Evolutionary conservation across 2,329 filamentous ascomycete species (phyloP).

Genomic region (Diaporthe sp.): DNA sequence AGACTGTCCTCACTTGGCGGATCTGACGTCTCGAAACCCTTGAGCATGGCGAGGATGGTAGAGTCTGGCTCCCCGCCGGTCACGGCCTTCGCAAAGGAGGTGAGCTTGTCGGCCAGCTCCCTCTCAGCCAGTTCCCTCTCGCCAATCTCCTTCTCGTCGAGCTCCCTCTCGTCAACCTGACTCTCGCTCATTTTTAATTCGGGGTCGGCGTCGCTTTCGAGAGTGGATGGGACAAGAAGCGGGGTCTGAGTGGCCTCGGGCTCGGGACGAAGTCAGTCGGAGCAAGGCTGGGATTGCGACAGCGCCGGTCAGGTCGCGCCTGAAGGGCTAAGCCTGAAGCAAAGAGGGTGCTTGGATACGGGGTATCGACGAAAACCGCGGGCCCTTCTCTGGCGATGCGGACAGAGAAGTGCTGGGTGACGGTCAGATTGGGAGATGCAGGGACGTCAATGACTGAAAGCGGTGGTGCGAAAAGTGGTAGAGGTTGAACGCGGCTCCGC

Average conservation of each 20-base stretch:
- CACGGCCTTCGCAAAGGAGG: constrained; percentile 71
- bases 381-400: constrained; percentile 1
- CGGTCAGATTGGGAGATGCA: neutral
- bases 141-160: constrained; percentile 73
- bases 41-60: constrained; percentile 80
- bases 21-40: constrained; percentile 83
- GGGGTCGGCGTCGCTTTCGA: constrained; percentile 45
- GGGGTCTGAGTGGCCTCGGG: constrained; percentile 13
- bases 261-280: neutral
- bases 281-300: constrained; percentile 21
- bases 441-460: neutral
- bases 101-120: constrained; percentile 78
- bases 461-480: constrained; percentile 51
- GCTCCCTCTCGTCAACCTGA: constrained; percentile 75
- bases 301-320: neutral
- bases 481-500: constrained; percentile 49
- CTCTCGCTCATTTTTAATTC: constrained; percentile 62
- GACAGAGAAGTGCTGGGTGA: constrained; percentile 11
- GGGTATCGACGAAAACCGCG: neutral
- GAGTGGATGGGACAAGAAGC: constrained; percentile 21
- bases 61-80: constrained; percentile 71
- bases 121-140: constrained; percentile 83
- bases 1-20: constrained; percentile 90
- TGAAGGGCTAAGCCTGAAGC: neutral
- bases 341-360: neutral